Base-by-base conservation (phyloP, 371 early-diverging fungal species). In the Mortierella sp. region DNA sequence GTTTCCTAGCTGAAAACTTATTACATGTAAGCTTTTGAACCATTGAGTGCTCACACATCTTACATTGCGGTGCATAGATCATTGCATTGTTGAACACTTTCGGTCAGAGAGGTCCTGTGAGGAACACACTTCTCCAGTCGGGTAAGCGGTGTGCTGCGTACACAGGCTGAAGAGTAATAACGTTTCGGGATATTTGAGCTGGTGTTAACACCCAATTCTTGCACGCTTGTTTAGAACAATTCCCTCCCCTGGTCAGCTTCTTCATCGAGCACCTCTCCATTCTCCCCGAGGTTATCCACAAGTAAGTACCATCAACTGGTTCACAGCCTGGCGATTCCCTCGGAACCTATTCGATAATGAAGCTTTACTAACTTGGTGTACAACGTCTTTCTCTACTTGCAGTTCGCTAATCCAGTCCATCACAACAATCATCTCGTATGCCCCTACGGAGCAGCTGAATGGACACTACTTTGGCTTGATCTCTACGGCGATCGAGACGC, bases 391-490 rank as follows among this genome's bases (percentile, higher is more conserved):
- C n/a, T 13, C 48, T 67, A 53, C 50, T 44, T 8, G 40, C 81
- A 93, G 92, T 71, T 90, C 91, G 0, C 87, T 95, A n/a, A 91
- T 95, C 51, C 93, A 93, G 77, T 92, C 93, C 2, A 90, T 94
- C 71, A 90, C 93, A 9, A 89, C 89, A 31, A 93, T 95, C 59
- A 90, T 93, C 1, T 93, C 94, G 37, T 91, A 91, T 76, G 90
- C 92, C 0, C 82, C 89, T 1, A 90, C 92, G 53, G 83, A 88
- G 21, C 87, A 87, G 11, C 75, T 92, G 10, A 88, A 89, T 24
- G 87, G 89, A 10, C 87, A 89, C 26, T 94, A 94, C 79, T 91
- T 94, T 72, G 82, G 81, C 19, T 75, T 92, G 34, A 90, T 94
- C 70, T 93, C 91, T 69, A 87, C 79, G 0, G 91, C 92, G 81